Evolutionary conservation across 805 yeast species (phyloP), one percentile per base, ranked within the genome.

Genomic region (Lipomyces japonicus): DNA sequence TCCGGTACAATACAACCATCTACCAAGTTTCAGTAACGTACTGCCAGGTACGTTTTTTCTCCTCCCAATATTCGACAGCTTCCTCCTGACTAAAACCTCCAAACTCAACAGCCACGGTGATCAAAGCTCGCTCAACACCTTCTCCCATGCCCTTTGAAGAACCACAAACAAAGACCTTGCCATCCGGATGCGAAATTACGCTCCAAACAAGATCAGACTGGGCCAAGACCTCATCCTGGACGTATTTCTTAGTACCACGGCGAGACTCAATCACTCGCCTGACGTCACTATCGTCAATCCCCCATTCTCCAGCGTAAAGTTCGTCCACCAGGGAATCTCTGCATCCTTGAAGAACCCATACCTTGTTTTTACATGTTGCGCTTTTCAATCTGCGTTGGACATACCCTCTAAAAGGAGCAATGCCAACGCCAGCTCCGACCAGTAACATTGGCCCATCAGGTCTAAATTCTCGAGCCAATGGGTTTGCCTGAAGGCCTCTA

Each of bases 361-460:
- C 64, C 39, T 61, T 61, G 39, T 60, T 60, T 25, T 48, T 52
- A 39, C 64, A 61, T 30, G 54, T 50, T 7, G 63, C 63, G 16
- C 46, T 57, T 39, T 50, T 54, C 30, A 61, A 45, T n/a, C 64
- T 46, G 10, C 64, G 54, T 42, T 61, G 64, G n/a, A 61, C 63
- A 35, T 61, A 61, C 5, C 64, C 64, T 12, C 64, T 38, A 42
- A 61, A 61, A 7, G 64, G 64, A 19, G 64, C 64, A 16, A 61
- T 39, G 14, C 64, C 64, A 6, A 61, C 64, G 10, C 64, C 64
- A n/a, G 64, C 64, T 9, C 64, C 64, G 39, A 61, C 46, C 25
- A 61, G 52, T 31, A 61, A 34, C 64, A 61, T 61, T 10, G 64
- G 64, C 3, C 64, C 64, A 44, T 61, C 64, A 4, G 63, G 50